phyloP scores from a whole-genome alignment of 345 rosid genomes.

The Adansonia digitata region DNA sequence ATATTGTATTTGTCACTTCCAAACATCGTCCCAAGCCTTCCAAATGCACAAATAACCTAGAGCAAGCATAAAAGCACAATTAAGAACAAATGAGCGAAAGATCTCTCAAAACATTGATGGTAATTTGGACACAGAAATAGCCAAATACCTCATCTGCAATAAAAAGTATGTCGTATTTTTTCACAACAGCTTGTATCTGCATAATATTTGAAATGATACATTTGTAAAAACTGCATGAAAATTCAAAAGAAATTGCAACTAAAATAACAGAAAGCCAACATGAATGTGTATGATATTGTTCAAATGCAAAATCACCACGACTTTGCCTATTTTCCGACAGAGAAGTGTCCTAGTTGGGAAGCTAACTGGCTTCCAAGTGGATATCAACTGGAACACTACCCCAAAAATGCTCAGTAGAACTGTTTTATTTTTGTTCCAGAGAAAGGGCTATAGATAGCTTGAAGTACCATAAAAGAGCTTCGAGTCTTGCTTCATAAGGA shows the following conservation, averaged over 20 bases:
- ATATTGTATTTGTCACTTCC: slow-evolving; percentile 81
- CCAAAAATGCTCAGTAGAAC: too few species aligned
- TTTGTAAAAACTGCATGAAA: neutral
- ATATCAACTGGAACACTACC: too few species aligned
- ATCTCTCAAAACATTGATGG: neutral
- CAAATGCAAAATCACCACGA: neutral
- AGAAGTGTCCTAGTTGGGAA: neutral
- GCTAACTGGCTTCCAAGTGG: too few species aligned
- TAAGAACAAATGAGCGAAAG: neutral
- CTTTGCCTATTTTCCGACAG: neutral
- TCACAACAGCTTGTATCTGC: slow-evolving; percentile 88
- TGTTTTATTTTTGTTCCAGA: too few species aligned
- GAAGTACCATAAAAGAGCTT: neutral
- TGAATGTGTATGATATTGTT: neutral
- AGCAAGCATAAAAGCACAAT: neutral
- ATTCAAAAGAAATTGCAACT: neutral
- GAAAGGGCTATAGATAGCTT: neutral
- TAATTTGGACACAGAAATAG: neutral
- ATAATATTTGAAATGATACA: slow-evolving; percentile 7
- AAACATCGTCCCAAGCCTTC: slow-evolving; percentile 92
- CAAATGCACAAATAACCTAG: slow-evolving; percentile 96
- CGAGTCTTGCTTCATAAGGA: neutral
- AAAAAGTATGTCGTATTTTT: slow-evolving; percentile 81
- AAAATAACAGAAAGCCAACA: neutral
- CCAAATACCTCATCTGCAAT: slow-evolving; percentile 86